Percentiles rank a stretch among this genome's conserved stretches.
Evolutionary conservation across 2,329 filamentous ascomycete species (phyloP).

Genomic region (Bipolaris zeicola): DNA sequence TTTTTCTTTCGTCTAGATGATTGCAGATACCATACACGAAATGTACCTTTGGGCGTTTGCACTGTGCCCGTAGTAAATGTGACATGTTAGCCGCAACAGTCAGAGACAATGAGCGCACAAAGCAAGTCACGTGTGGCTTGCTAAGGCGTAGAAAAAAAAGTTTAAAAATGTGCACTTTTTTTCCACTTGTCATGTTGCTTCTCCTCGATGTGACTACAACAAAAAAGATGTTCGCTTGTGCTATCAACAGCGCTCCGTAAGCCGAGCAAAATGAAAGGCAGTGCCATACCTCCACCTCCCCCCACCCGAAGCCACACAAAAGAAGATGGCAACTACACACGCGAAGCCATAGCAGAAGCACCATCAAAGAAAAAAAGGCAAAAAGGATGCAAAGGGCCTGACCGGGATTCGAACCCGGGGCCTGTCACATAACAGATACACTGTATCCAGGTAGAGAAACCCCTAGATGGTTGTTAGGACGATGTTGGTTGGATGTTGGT

Average conservation of each 20-base stretch:
- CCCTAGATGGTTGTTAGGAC: constrained; percentile 7
- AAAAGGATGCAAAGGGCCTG: constrained; percentile 26
- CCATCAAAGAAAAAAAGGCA: background rate
- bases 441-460: constrained; percentile 28
- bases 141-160: background rate
- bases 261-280: background rate
- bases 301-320: background rate
- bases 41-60: background rate
- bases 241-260: background rate
- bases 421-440: constrained; percentile 42
- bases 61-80: background rate
- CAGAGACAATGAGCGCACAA: background rate
- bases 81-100: no score
- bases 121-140: background rate
- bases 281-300: no score
- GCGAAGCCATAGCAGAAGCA: no score
- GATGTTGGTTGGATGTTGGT: background rate
- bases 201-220: background rate
- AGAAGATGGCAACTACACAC: background rate
- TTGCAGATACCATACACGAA: background rate
- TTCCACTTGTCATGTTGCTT: background rate
- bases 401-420: constrained; percentile 48
- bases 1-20: constrained; percentile 5
- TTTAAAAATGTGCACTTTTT: background rate
- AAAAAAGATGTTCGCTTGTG: background rate